phyloP scores from a whole-genome alignment of 1,284 basidiomycete species.

The Leccinum huronense region DNA sequence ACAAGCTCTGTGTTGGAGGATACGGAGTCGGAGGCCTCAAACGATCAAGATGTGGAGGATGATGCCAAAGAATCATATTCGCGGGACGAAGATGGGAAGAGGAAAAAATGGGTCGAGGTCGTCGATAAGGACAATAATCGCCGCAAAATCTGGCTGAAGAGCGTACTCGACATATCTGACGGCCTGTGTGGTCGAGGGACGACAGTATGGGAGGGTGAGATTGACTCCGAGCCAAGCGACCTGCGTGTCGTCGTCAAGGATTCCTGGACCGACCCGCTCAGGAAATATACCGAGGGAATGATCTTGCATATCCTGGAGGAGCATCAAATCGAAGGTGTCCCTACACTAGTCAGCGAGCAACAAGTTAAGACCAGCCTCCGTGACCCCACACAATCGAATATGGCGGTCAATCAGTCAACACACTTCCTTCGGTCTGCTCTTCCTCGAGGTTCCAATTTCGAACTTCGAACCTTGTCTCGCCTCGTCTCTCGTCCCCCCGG shows the following conservation, averaged over 20 bases:
- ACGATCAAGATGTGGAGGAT: neutral
- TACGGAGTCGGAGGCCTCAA: neutral
- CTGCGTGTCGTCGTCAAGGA: constrained; percentile 5
- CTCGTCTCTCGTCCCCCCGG: constrained; percentile 7
- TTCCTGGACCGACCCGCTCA: constrained; percentile 11
- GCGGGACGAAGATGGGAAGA: neutral
- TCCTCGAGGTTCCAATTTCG: neutral
- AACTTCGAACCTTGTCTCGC: constrained; percentile 4
- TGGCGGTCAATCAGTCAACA: neutral
- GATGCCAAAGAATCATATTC: neutral
- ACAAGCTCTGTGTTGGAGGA: neutral
- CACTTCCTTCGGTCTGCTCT: constrained; percentile 4
- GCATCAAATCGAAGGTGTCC: constrained; percentile 7
- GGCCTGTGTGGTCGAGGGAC: constrained; percentile 3
- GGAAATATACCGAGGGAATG: constrained; percentile 11
- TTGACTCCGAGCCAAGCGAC: neutral
- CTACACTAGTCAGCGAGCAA: constrained; percentile 2
- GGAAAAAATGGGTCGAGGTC: neutral
- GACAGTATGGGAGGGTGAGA: constrained; percentile 10
- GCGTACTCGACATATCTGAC: constrained; percentile 5
- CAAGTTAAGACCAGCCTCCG: constrained; percentile 7
- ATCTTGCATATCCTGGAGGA: constrained; percentile 8
- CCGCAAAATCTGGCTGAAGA: neutral
- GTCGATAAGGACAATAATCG: neutral
- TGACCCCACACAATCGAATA: neutral